A percentile compares a stretch with the other conserved stretches of the same genome.
Conservation (phyloP, 108 stramenopile genomes). For the Bacterosira constricta region DNA sequence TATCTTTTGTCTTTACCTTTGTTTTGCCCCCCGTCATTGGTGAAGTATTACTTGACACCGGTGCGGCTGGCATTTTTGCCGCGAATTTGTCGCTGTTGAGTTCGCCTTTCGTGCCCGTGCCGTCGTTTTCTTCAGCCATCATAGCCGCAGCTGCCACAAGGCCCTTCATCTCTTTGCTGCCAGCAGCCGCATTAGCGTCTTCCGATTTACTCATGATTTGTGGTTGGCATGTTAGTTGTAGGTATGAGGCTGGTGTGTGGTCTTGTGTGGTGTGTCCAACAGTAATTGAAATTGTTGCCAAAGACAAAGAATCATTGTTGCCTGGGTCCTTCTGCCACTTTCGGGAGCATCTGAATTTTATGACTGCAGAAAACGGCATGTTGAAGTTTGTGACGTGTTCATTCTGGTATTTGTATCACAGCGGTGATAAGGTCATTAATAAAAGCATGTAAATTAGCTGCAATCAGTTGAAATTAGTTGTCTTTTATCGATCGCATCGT, state of each 20-base stretch:
- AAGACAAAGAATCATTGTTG: background rate
- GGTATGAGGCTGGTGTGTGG: background rate
- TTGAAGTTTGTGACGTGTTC: background rate
- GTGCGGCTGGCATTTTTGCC: background rate
- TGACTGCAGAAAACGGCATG: background rate
- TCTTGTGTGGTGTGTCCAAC: too few species aligned
- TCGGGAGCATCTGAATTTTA: background rate
- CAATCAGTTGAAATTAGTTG: too few species aligned
- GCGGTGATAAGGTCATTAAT: too few species aligned
- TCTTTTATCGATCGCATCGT: too few species aligned
- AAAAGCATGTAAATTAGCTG: too few species aligned
- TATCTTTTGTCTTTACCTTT: background rate
- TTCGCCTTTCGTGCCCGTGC: background rate
- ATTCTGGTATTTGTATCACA: too few species aligned
- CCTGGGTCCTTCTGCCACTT: background rate
- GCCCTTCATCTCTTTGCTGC: constrained; percentile 5
- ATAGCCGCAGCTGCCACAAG: constrained; percentile 11
- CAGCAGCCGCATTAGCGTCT: too few species aligned
- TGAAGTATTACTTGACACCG: background rate
- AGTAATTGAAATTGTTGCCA: background rate
- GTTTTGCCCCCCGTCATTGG: background rate
- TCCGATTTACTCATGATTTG: background rate
- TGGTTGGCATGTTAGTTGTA: background rate
- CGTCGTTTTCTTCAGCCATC: constrained; percentile 3
- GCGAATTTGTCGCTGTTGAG: background rate